Conservation (phyloP, 148 eudicot species). For the Polygonum maritimum region DNA sequence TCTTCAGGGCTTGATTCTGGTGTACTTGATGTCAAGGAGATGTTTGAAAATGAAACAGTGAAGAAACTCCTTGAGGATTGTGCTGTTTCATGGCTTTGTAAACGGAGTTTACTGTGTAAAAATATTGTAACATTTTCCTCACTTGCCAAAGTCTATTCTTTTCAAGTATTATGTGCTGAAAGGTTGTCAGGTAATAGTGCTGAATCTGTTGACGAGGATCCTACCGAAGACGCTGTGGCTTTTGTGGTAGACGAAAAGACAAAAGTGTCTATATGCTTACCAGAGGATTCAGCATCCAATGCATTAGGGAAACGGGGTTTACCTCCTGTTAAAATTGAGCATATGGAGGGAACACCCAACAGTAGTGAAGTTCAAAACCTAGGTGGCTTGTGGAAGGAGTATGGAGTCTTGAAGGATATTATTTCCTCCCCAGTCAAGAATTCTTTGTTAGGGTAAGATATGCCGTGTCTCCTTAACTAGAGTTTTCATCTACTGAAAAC, state of each 20-base stretch:
- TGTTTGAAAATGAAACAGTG: conserved; percentile 43
- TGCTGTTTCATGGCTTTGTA: conserved; percentile 44
- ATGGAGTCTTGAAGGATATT: conserved; percentile 51
- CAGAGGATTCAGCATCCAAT: conserved; percentile 19
- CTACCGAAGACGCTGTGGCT: conserved; percentile 24
- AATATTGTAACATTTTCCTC: conserved; percentile 64
- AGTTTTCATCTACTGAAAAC: background rate
- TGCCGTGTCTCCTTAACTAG: background rate
- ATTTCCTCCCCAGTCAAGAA: conserved; percentile 43
- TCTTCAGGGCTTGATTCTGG: conserved; percentile 16
- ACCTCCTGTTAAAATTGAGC: conserved; percentile 17
- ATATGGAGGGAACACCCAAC: conserved; percentile 15
- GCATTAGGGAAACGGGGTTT: conserved; percentile 18
- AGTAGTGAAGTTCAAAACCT: conserved; percentile 28
- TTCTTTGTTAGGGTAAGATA: conserved; percentile 55
- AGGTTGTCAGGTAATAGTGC: conserved; percentile 20
- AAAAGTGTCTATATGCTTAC: conserved; percentile 38
- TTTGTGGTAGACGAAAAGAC: conserved; percentile 45
- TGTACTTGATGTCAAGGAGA: conserved; percentile 39
- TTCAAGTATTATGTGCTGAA: conserved; percentile 49
- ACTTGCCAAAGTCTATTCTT: conserved; percentile 46
- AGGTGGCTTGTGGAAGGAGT: conserved; percentile 80
- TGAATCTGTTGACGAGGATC: conserved; percentile 14
- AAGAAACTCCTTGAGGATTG: conserved; percentile 55
- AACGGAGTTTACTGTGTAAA: conserved; percentile 52